These are phyloP conservation scores for Carex cristatella DNA, from an alignment of 176 grass and related monocot genomes.

Conservation along the genomic window DNA sequence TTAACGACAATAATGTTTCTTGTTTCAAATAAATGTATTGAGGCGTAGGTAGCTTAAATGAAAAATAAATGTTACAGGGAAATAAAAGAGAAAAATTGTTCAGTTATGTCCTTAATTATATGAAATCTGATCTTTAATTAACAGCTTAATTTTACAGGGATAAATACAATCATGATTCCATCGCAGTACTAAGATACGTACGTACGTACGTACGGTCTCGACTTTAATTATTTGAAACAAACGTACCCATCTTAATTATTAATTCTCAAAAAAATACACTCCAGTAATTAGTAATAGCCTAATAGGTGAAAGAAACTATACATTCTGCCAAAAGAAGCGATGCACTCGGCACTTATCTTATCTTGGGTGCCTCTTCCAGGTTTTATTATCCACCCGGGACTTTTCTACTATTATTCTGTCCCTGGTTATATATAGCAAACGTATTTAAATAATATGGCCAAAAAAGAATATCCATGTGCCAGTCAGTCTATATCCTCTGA, in stretches of 20 bases:
- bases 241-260: neutral
- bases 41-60: neutral
- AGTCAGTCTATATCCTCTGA: constrained; percentile 8
- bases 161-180: neutral
- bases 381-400: constrained; percentile 11
- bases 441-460: constrained; percentile 13
- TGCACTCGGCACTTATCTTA: neutral
- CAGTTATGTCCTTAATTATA: too few relatives aligned
- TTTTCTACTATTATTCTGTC: constrained; percentile 14
- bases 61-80: neutral
- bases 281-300: neutral
- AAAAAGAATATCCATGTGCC: constrained; percentile 13
- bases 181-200: neutral
- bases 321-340: constrained; percentile 2
- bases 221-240: neutral
- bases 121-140: too few relatives aligned
- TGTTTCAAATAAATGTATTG: neutral
- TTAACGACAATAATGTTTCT: neutral
- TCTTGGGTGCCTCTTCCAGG: neutral
- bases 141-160: too few relatives aligned
- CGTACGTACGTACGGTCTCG: neutral
- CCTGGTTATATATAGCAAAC: constrained; percentile 9
- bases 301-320: neutral
- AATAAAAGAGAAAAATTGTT: neutral
- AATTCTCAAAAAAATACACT: neutral